Conservation (phyloP, 225 moss, liverwort and hornwort species). For the Ulota crispa region DNA sequence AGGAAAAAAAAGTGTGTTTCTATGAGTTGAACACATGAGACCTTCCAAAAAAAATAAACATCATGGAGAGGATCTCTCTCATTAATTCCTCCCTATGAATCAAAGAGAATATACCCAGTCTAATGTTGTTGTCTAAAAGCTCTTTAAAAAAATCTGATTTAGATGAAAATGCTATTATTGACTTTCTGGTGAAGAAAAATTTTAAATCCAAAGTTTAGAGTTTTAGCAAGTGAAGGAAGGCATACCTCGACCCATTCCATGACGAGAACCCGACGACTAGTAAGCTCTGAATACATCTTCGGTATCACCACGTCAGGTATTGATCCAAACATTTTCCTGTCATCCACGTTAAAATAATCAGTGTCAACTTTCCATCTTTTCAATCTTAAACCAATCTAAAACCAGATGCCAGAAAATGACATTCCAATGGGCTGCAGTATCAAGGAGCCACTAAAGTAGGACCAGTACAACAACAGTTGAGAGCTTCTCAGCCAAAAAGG, state of each 20-base stretch:
- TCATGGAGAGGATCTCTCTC: not conserved
- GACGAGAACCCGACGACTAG: constrained; percentile 76
- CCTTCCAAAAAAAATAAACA: not conserved
- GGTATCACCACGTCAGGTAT: constrained; percentile 79
- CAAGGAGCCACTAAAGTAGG: not conserved
- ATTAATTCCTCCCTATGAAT: not conserved
- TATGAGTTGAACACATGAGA: not conserved
- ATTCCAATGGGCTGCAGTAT: not conserved
- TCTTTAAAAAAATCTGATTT: not conserved
- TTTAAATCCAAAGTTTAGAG: not conserved
- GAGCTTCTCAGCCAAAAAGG: not conserved
- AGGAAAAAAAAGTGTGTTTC: not conserved
- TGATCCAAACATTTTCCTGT: constrained; percentile 77
- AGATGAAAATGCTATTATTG: not conserved
- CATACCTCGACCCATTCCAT: constrained; percentile 96
- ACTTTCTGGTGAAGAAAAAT: not conserved
- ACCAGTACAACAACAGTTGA: not conserved
- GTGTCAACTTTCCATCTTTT: not conserved
- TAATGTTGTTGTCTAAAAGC: not conserved
- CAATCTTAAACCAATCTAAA: not conserved
- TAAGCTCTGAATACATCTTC: constrained; percentile 78
- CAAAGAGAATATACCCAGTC: not conserved
- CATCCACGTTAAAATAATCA: not conserved
- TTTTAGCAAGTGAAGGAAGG: not conserved
- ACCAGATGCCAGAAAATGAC: not conserved